Base-by-base conservation (phyloP, 352 stramenopile species). In the Globisporangium alternatum region DNA sequence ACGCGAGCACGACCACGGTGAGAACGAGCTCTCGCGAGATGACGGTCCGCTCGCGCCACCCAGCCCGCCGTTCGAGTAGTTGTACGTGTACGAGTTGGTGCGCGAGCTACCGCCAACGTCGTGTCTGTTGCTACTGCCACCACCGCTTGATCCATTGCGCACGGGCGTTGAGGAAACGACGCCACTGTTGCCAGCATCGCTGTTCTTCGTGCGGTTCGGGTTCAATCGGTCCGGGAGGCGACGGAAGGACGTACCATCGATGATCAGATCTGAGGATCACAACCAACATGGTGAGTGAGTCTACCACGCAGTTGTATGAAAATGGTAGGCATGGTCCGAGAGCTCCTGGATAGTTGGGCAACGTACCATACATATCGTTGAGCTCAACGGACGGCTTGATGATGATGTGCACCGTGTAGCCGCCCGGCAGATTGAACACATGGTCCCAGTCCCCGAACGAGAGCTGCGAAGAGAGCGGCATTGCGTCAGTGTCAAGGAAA, bases 361-460 rank as follows among this genome's bases (percentile, higher is more conserved):
- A 75, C 75, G 55, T 75, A 93, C 84, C 84, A 77, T 93, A 93
- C 81, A 89, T 93, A 56, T 93, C 85, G 64, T 93, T 93, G 67
- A 93, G 83, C 52, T 93, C 85, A 15, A 91, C 80, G 0, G 83
- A 91, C 8, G 85, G 85, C 49, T 93, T 93, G 73, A 93, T 93
- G 67, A 91, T 90, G 61, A 88, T 88, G 70, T 93, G 85, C 2
- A 93, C 72, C 48, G 87, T 86, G 71, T 93, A 84, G 17, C 81
- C 84, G 19, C 85, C 85, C n/a, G 78, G 65, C 15, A 93, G 67
- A 62, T 91, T 93, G 66, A 93, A 92, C 21, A 91, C 83, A 60
- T 93, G 87, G 70, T 93, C 85, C 85, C 85, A 93, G 73, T 93
- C 85, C 10, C 83, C 83, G 66, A 91, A 91, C 28, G 80, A 89